Base-by-base conservation (phyloP, 176 grass and related monocot species). In the Phoenix roebelenii region DNA sequence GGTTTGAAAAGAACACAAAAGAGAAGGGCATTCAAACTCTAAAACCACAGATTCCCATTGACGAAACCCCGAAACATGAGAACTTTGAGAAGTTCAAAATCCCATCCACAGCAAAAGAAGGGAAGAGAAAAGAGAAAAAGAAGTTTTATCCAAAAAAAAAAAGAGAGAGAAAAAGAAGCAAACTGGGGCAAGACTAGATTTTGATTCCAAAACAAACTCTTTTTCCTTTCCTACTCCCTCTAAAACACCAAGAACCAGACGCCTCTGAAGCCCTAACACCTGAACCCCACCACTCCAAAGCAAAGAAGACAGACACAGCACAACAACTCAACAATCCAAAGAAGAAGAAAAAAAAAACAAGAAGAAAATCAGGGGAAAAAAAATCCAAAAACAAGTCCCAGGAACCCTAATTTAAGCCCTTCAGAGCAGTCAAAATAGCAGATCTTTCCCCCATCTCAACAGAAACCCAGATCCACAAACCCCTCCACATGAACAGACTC, bases 381-480 rank as follows among this genome's bases (percentile, higher is more conserved):
- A 1, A 1, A 9, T 12, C 35, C 35, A 44, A 12, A 44, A 44
- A 44, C 7, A 44, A 44, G 35, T 44, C 35, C 35, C 9, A 12
- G 35, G 7, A 44, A 44, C 35, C 35, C 35, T 44, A 44, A 44
- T 44, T 44, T 14, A 44, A 44, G 35, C 35, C 10, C 35, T 44
- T 44, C 7, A 14, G 35, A 44, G 35, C 35, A 44, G 35, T 9
- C 35, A 44, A 48, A 71, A 52, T 9, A 18, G 15, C 54, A 18
- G 68, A 83, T 65, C 72, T 76, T 12, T 62, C 73, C 52, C 59
- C 73, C 9, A 44, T 24, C 69, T 28, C 51, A 72, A 83, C 64
- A 81, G 83, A 81, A 80, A 66, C 80, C 73, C 60, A 25, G 44
- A 67, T 59, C 66, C 51, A 18, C 28, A 67, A 78, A 80, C 63